Evolutionary conservation across 1,284 basidiomycete species (phyloP).

Genomic region (Pascua guehoae): DNA sequence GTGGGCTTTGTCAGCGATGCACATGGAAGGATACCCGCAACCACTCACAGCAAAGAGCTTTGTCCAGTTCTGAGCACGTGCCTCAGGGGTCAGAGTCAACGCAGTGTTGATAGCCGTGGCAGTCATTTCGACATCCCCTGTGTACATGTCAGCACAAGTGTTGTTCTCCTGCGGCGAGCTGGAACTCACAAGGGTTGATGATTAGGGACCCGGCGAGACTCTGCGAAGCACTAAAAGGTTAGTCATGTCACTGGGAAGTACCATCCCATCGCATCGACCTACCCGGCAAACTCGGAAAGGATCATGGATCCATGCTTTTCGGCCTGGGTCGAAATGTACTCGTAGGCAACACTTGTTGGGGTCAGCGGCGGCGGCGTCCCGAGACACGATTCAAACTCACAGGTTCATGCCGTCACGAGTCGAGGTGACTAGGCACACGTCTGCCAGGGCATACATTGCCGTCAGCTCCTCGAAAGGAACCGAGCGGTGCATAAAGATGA

Average conservation of each 20-base stretch:
- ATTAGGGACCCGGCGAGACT: slow-evolving; percentile 88
- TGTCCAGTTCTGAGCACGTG: slow-evolving; percentile 81
- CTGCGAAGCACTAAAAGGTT: slow-evolving; percentile 67
- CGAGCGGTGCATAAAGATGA: slow-evolving; percentile 97
- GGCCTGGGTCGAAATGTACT: slow-evolving; percentile 95
- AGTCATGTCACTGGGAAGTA: background rate
- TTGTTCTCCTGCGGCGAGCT: background rate
- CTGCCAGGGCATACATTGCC: slow-evolving; percentile 91
- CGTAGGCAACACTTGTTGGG: slow-evolving; percentile 81
- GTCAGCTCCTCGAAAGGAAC: slow-evolving; percentile 92
- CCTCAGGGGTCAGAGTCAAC: slow-evolving; percentile 78
- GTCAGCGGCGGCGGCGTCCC: background rate
- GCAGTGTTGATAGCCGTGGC: slow-evolving; percentile 94
- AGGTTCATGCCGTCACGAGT: slow-evolving; percentile 99
- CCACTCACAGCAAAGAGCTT: slow-evolving; percentile 76
- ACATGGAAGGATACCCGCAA: slow-evolving; percentile 74
- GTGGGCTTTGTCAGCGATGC: slow-evolving; percentile 23
- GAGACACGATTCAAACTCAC: slow-evolving; percentile 2
- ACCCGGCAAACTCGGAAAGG: slow-evolving; percentile 92
- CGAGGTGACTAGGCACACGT: slow-evolving; percentile 91
- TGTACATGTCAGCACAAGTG: slow-evolving; percentile 1
- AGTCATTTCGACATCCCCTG: slow-evolving; percentile 82
- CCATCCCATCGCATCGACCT: background rate
- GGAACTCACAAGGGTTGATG: slow-evolving; percentile 74
- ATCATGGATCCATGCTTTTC: slow-evolving; percentile 93